Base-by-base conservation (phyloP, 2,329 filamentous ascomycete species). In the Colletotrichum abscissum region DNA sequence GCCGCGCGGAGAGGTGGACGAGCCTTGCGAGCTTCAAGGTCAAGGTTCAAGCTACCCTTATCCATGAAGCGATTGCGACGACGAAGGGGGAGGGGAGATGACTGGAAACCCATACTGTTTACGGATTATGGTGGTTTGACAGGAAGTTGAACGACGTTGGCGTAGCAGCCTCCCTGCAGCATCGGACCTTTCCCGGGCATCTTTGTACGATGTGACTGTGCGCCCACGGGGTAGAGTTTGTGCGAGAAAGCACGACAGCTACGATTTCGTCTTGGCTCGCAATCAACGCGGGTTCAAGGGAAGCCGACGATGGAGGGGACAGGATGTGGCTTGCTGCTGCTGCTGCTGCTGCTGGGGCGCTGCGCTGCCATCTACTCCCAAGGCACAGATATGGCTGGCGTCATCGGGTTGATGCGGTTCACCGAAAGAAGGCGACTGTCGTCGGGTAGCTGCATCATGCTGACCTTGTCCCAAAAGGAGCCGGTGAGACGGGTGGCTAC, bases 141-240 rank as follows among this genome's bases (percentile, higher is more conserved):
- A 52, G 57, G 49, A 49, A 49, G 42, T 49, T 49, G 42, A 35
- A 70, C 67, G 55, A 65, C 67, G 66, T 70, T 73, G 70, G 60
- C 60, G 67, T 30, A 46, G 58, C 54, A 72, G 69, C 69, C 58
- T 72, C 65, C 54, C 30, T 73, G 70, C 67, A 70, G 70, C 67
- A 73, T 73, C 70, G 70, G 70, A 73, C 67, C 70, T 73, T 73
- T 70, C 26, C 70, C 67, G 70, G 70, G 60, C 70, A 70, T 73
- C 70, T 73, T 49, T 70, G 70, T 73, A 60, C 49, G 60, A 73
- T 73, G 67, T 66, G 60, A 73, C 55, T 56, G 54, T 54, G 66
- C 55, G 42, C 55, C 59, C 42, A 35, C 30, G 66, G 55, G 52
- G 66, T 35, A 49, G 30, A 69, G 65, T 22, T 54, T 73, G 67